Evolutionary conservation across 78 protist genomes (phyloP).

Genomic region (Cavenderia fasciculata): DNA sequence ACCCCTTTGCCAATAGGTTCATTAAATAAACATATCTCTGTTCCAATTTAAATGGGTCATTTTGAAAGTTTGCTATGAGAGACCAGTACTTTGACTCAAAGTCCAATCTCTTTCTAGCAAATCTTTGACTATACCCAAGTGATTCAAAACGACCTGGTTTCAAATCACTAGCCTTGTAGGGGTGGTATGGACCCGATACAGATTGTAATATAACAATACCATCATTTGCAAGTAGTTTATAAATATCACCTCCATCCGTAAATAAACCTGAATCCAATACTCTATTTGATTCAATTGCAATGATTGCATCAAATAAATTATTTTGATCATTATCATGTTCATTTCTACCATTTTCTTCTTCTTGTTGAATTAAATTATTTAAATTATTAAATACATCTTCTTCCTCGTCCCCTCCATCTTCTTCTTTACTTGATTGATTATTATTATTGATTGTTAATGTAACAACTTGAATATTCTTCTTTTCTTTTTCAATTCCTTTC

Average conservation of each 20-base stretch:
- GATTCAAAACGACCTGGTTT: slow-evolving; percentile 17
- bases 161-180: neutral
- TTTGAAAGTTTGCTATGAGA: slow-evolving; percentile 27
- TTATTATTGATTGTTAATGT: no score
- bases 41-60: slow-evolving; percentile 53
- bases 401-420: no score
- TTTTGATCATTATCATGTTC: neutral
- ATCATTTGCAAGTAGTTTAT: neutral
- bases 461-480: no score
- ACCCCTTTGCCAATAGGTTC: neutral
- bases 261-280: no score
- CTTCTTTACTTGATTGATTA: no score
- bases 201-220: slow-evolving; percentile 5
- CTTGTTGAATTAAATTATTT: no score
- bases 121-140: neutral
- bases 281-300: neutral
- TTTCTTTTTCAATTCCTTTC: no score
- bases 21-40: slow-evolving; percentile 17
- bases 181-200: slow-evolving; percentile 1
- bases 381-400: no score
- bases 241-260: no score
- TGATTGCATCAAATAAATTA: neutral
- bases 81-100: slow-evolving; percentile 35
- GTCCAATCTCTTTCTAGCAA: neutral
- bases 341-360: no score